Conservation (phyloP, 805 yeast genomes). For the Sugiyamaella lignohabitans region DNA sequence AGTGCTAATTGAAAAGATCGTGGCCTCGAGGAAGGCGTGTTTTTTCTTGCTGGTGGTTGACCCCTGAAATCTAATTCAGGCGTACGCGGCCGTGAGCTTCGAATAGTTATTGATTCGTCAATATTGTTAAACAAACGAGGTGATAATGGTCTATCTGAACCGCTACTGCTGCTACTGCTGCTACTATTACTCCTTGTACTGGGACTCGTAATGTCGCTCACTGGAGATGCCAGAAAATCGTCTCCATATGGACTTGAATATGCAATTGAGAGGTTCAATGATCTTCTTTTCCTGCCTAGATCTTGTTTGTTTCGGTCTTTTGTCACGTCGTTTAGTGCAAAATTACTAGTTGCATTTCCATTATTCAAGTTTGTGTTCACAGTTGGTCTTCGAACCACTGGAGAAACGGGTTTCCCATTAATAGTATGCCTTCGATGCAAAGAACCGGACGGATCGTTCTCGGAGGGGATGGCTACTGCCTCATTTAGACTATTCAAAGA, state of each 20-base stretch:
- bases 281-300: conserved; percentile 16
- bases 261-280: conserved; percentile 13
- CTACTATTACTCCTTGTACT: not conserved
- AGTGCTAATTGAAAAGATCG: conserved; percentile 15
- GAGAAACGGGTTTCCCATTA: not conserved
- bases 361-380: too few relatives aligned
- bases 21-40: conserved; percentile 2
- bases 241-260: conserved; percentile 4
- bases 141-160: too few relatives aligned
- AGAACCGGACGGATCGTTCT: not conserved
- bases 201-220: not conserved
- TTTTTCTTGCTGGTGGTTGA: not conserved
- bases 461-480: too few relatives aligned
- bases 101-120: not conserved
- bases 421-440: conserved; percentile 1
- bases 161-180: too few relatives aligned
- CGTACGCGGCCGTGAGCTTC: not conserved
- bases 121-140: not conserved
- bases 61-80: too few relatives aligned
- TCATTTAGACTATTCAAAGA: too few relatives aligned
- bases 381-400: not conserved
- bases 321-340: too few relatives aligned
- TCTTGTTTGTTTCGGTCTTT: too few relatives aligned
- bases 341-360: too few relatives aligned
- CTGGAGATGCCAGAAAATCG: not conserved